Conservation (phyloP, 176 grass and related monocot species). For the Luzula sylvatica region DNA sequence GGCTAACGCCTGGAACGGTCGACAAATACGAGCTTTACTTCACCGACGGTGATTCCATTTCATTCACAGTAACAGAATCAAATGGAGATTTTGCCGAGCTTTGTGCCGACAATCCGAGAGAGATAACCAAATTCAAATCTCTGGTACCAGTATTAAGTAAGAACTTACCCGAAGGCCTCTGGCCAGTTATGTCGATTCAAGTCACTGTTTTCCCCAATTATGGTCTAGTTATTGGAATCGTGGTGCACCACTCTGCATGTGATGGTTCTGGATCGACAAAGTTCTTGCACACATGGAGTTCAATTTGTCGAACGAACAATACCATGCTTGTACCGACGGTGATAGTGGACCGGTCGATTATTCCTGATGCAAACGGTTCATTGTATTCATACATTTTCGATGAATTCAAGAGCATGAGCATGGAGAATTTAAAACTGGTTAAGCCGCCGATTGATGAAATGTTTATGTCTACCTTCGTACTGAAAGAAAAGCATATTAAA, state of each 20-base stretch:
- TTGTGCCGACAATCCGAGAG: not conserved
- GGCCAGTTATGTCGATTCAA: slow-evolving; percentile 24
- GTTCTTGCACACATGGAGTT: slow-evolving; percentile 37
- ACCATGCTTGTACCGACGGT: not conserved
- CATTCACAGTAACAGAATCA: slow-evolving; percentile 20
- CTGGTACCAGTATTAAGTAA: slow-evolving; percentile 18
- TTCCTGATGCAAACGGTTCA: slow-evolving; percentile 8
- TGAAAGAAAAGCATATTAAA: slow-evolving; percentile 21
- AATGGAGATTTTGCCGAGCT: slow-evolving; percentile 8
- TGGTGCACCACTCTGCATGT: slow-evolving; percentile 29
- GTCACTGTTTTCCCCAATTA: slow-evolving; percentile 26
- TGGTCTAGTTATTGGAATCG: slow-evolving; percentile 26
- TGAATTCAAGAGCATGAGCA: not conserved
- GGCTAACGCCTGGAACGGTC: not conserved
- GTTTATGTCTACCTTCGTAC: slow-evolving; percentile 23
- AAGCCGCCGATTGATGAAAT: not conserved
- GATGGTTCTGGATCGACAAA: slow-evolving; percentile 25
- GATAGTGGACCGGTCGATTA: slow-evolving; percentile 13
- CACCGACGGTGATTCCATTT: slow-evolving; percentile 13
- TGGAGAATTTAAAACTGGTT: not conserved
- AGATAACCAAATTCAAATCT: slow-evolving; percentile 8
- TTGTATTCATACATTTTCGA: slow-evolving; percentile 16
- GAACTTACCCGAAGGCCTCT: not conserved
- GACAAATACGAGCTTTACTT: slow-evolving; percentile 23
- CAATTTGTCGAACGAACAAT: not conserved